Evolutionary conservation across 2,329 filamentous ascomycete genomes (phyloP).

Genomic region (Parastagonospora nodorum): DNA sequence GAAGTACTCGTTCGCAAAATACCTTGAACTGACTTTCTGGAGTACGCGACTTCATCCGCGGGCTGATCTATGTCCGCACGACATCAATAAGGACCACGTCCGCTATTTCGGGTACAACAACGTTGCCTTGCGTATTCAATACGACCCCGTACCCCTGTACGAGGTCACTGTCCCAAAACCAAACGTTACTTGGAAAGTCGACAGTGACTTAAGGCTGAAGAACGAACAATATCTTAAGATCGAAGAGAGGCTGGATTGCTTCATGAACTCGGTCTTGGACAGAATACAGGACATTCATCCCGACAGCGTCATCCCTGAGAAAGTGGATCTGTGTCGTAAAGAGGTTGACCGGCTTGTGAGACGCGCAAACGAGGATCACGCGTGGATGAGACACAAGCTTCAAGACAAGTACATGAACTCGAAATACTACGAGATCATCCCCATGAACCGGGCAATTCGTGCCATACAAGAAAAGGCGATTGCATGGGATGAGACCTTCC

Average conservation of each 20-base stretch:
- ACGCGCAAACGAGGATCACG: constrained; percentile 83
- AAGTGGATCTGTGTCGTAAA: constrained; percentile 77
- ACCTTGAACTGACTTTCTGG: constrained; percentile 97
- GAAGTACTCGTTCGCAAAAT: constrained; percentile 99
- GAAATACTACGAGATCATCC: constrained; percentile 95
- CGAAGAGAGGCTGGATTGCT: constrained; percentile 81
- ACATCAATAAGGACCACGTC: constrained; percentile 89
- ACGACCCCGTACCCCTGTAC: constrained; percentile 88
- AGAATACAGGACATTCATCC: constrained; percentile 87
- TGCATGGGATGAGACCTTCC: constrained; percentile 90
- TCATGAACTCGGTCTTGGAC: constrained; percentile 84
- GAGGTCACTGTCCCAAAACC: constrained; percentile 92
- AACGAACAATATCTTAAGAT: constrained; percentile 86
- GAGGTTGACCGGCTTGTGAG: constrained; percentile 80
- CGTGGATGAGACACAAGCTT: constrained; percentile 72
- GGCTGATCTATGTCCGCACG: constrained; percentile 81
- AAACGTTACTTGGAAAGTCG: constrained; percentile 96
- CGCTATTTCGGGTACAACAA: constrained; percentile 91
- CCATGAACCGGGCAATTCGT: constrained; percentile 84
- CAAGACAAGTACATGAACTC: constrained; percentile 92
- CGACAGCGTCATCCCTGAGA: constrained; percentile 87
- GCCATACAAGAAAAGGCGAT: constrained; percentile 91
- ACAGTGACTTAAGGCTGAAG: constrained; percentile 87
- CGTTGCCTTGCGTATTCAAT: constrained; percentile 85
- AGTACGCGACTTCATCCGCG: constrained; percentile 78